A percentile compares a stretch with the other conserved stretches of the same genome.
These are phyloP conservation scores for Candida labiduridarum DNA, from an alignment of 1,139 yeast species.

Conservation along the genomic window DNA sequence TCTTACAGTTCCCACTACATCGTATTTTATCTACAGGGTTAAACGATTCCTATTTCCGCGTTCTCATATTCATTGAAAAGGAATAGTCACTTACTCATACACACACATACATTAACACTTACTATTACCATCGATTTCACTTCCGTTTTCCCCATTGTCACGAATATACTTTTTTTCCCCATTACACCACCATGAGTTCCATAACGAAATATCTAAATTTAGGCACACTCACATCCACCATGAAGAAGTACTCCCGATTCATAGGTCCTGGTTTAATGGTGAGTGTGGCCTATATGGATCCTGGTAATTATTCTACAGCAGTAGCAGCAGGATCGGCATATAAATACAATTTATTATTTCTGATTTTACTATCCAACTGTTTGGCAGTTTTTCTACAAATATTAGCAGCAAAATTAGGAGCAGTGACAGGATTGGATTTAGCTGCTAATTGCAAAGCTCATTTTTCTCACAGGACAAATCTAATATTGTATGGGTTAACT, in stretches of 20 bases:
- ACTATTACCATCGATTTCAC: not conserved
- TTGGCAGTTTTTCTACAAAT: conserved; percentile 87
- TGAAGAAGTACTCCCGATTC: conserved; percentile 62
- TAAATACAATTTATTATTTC: conserved; percentile 79
- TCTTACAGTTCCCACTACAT: not conserved
- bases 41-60: no score
- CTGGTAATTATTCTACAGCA: conserved; percentile 95
- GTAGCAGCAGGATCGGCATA: conserved; percentile 92
- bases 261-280: conserved; percentile 95
- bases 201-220: conserved; percentile 8
- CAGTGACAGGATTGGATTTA: conserved; percentile 86
- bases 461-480: conserved; percentile 62
- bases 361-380: conserved; percentile 77
- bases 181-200: not conserved
- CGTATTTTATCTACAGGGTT: not conserved
- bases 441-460: conserved; percentile 86
- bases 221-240: conserved; percentile 12
- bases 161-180: not conserved
- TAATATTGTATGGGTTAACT: conserved; percentile 69
- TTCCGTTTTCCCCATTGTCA: not conserved
- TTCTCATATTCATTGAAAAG: no score
- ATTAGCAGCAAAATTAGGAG: conserved; percentile 81
- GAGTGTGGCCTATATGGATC: conserved; percentile 95
- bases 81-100: not conserved
- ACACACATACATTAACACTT: not conserved